These are phyloP conservation scores for Trichoderma sp. DNA, from an alignment of 2,329 filamentous ascomycete genomes.

Conservation along the genomic window DNA sequence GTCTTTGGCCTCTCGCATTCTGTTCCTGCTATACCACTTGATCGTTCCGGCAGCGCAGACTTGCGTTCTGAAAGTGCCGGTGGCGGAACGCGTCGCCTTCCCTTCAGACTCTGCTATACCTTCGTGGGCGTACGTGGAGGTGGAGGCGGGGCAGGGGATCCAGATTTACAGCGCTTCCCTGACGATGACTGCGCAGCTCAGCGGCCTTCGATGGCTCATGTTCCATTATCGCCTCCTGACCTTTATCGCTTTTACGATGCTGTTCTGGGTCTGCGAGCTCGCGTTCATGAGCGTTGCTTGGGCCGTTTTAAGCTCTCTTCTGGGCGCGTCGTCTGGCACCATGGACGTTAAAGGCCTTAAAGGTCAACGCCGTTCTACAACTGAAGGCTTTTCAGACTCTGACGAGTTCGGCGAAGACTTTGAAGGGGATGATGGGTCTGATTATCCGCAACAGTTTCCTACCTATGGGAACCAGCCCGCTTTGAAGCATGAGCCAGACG, in stretches of 20 bases:
- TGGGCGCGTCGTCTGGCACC: conserved; percentile 29
- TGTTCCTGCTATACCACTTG: conserved; percentile 70
- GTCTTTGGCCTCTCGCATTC: conserved; percentile 60
- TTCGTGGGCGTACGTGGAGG: conserved; percentile 58
- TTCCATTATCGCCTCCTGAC: conserved; percentile 75
- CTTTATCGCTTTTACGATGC: conserved; percentile 66
- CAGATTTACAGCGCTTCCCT: conserved; percentile 75
- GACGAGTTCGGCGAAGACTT: conserved; percentile 34
- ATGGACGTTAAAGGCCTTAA: conserved; percentile 25
- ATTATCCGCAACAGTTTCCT: conserved; percentile 50
- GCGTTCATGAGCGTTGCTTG: conserved; percentile 67
- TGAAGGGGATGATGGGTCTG: conserved; percentile 42
- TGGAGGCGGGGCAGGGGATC: conserved; percentile 69
- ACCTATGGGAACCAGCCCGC: conserved; percentile 47
- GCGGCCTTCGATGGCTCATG: conserved; percentile 82
- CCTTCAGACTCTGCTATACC: conserved; percentile 45
- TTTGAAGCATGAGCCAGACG: conserved; percentile 45
- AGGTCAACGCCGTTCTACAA: conserved; percentile 24
- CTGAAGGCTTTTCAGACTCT: neutral
- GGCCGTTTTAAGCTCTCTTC: conserved; percentile 53
- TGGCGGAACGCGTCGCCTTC: conserved; percentile 77
- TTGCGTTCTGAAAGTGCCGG: conserved; percentile 63
- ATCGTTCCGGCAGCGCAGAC: conserved; percentile 66
- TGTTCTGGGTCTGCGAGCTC: conserved; percentile 80
- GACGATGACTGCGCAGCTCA: conserved; percentile 72